A percentile compares a stretch with the other conserved stretches of the same genome.
These are phyloP conservation scores for Stipa capillata DNA, from an alignment of 176 grass and related monocot genomes.

Conservation along the genomic window DNA sequence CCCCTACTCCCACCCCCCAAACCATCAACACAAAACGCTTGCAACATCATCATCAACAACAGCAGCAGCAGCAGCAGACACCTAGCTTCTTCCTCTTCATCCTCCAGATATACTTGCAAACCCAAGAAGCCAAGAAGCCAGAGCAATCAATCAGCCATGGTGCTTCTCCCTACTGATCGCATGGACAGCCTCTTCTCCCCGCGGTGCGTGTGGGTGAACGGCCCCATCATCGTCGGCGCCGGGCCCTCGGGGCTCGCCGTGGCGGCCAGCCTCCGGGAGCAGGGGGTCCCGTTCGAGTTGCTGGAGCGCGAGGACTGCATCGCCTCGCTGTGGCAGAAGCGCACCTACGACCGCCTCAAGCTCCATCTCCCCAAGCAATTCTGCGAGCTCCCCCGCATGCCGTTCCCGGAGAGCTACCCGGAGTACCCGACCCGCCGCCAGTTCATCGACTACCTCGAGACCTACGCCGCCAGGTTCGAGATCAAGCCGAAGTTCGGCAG, in stretches of 20 bases:
- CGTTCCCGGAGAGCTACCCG: conserved; percentile 54
- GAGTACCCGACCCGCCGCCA: conserved; percentile 70
- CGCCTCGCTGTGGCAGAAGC: conserved; percentile 67
- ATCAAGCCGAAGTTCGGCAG: conserved; percentile 49
- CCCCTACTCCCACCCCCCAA: background rate
- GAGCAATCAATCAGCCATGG: conserved; percentile 25
- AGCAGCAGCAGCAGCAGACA: background rate
- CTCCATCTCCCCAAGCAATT: conserved; percentile 88
- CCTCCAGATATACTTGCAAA: no score
- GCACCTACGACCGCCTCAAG: conserved; percentile 80
- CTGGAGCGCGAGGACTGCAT: conserved; percentile 72
- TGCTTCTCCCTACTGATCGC: conserved; percentile 2
- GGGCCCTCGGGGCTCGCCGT: conserved; percentile 65
- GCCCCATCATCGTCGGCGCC: conserved; percentile 78
- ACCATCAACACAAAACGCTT: conserved; percentile 39
- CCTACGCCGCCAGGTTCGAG: conserved; percentile 51
- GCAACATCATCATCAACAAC: background rate
- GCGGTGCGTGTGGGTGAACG: conserved; percentile 50
- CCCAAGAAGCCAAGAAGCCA: no score
- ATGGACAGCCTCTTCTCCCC: conserved; percentile 47
- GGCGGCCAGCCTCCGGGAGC: conserved; percentile 52
- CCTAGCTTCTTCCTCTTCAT: background rate
- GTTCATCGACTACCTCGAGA: conserved; percentile 66
- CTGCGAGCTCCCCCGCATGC: conserved; percentile 69
- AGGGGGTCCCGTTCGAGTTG: conserved; percentile 55